Evolutionary conservation across 192 early-diverging fungal species (phyloP), one percentile per base, ranked within the genome.

Genomic region (Coemansia interrupta): DNA sequence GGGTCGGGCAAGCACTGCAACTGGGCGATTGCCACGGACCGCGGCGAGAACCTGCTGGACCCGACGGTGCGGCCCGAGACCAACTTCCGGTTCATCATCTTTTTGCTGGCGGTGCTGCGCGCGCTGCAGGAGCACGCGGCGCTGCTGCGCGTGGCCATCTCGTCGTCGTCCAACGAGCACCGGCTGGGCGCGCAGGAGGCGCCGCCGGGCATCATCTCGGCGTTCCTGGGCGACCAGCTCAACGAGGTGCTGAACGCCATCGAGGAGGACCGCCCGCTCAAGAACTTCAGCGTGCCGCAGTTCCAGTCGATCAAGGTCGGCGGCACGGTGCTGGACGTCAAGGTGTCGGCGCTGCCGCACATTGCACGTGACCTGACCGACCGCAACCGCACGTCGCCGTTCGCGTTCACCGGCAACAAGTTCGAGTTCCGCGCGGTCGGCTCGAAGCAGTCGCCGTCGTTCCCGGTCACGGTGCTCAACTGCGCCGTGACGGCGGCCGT

Each of bases 321-420:
- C 71, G 96, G 96, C 54, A 98, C 94, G 12, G 87, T 89, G 44
- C 80, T 98, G 42, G 94, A 96, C 72, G 83, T 98, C 64, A 97
- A 97, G 85, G 92, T 96, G 39, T 86, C 93, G 10, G 87, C 88
- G 9, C 84, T 99, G 43, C 94, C 96, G 57, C 82, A 83, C 66
- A 94, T 99, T 66, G 64, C 88, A 17, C 92, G 96, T 71, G 96
- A 99, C 80, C 79, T 99, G 70, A 99, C 96, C 17, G 96, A 99
- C 81, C 93, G 96, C 82, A 99, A 99, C 89, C 92, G 95, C 70
- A 99, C 96, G 28, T 97, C 94, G 52, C 95, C 96, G 38, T 97
- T 99, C 58, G 96, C 96, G 53, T 99, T 99, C 76, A 99, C 96
- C 58, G 96, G 96, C 40, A 99, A 99, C 90, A 99, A 99, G 86